Base-by-base conservation (phyloP, 2,329 filamentous ascomycete genomes). In the Cladosporium oxysporum region DNA sequence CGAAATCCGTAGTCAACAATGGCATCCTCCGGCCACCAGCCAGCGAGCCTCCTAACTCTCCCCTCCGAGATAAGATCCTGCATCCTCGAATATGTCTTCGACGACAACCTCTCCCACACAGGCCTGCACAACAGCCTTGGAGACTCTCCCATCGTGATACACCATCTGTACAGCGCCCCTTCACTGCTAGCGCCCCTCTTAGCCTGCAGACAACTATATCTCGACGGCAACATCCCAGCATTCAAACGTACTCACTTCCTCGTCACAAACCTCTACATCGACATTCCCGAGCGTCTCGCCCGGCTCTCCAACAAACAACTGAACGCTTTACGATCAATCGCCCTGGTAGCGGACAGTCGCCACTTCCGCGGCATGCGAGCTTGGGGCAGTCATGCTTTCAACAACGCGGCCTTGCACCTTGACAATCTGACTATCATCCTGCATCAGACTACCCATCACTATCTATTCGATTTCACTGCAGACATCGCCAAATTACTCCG, bases 131-230 rank as follows among this genome's bases (percentile, higher is more conserved):
- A 68, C 59, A 28, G 67, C 67, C 53, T 72, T 62, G 14, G 21
- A 12, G 10, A 49, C n/a, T 69, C 67, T 5, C 68, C 70, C 29
- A 71, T 76, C 50, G 59, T 62, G 7, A 60, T 74, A 4, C 65
- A 77, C 68, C 71, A 74, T 23, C 66, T 71, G 18, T 76, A 79
- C 68, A 68, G 26, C 28, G 68, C 75, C 16, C 71, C 73, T 10
- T 10, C 58, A 1, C 66, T 72, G 11, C 72, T 81, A 3, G 58
- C 67, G 11, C 70, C 77, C 2, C 76, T 81, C 8, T 71, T 80
- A 14, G 74, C 74, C 3, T 81, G 80, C 67, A 75, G 73, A 29
- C 77, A 78, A 64, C 72, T 81, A 60, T 72, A 75, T 41, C 59
- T 71, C 23, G 79, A 81, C 49, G 76, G 77, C 49, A 69, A 69